A percentile compares a stretch with the other conserved stretches of the same genome.
Conservation (phyloP, 768 basidiomycete genomes). For the Lactarius indigo region DNA sequence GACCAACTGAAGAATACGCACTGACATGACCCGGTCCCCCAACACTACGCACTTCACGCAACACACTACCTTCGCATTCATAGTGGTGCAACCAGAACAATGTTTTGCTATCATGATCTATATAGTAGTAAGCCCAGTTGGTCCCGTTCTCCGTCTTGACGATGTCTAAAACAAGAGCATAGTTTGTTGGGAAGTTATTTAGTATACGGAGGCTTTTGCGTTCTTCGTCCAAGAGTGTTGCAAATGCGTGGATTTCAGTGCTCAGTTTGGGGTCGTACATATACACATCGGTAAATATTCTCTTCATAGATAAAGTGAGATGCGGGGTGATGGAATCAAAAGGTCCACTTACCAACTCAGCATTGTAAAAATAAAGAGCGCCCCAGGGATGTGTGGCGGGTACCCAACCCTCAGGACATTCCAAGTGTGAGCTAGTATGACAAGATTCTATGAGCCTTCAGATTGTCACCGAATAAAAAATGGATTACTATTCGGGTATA, state of each 20-base stretch:
- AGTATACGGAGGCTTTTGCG: too few relatives aligned
- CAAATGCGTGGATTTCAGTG: neutral
- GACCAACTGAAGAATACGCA: conserved; percentile 1
- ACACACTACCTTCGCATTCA: neutral
- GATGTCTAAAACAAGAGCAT: conserved; percentile 12
- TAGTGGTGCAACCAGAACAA: conserved; percentile 9
- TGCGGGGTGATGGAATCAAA: neutral
- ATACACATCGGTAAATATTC: conserved; percentile 17
- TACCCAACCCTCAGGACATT: neutral
- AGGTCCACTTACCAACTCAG: neutral
- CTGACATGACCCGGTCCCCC: conserved; percentile 7
- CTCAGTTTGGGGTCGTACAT: conserved; percentile 12
- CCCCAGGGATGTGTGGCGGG: conserved; percentile 3
- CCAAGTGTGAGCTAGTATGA: neutral
- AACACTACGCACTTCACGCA: neutral
- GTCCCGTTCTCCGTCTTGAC: neutral
- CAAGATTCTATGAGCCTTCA: neutral
- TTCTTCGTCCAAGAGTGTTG: neutral
- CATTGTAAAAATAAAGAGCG: conserved; percentile 15
- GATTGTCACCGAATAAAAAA: too few relatives aligned
- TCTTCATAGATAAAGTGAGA: neutral
- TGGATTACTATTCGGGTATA: neutral
- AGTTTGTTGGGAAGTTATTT: neutral
- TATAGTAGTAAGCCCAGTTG: conserved; percentile 14
- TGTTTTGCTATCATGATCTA: conserved; percentile 8